Base-by-base conservation (phyloP, 257 asterid genomes). In the Pogostemon cablin region DNA sequence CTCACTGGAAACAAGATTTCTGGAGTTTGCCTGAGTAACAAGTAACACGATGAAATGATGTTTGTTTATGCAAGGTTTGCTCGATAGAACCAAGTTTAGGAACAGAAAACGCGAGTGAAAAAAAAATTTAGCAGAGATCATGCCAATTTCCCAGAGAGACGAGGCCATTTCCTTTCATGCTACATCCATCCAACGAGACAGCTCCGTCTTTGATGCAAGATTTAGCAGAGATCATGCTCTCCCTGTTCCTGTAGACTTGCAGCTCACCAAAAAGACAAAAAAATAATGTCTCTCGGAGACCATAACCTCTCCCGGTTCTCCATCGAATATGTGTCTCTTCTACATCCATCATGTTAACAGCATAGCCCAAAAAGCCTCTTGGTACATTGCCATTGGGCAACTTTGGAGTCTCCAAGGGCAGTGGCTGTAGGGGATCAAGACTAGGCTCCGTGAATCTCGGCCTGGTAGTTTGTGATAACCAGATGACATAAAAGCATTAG, bases 131-230 rank as follows among this genome's bases (percentile, higher is more conserved):
- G n/a, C n/a, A n/a, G n/a, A n/a, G n/a, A n/a, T n/a, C n/a, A n/a
- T n/a, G n/a, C 96, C 89, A 40, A 9, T 49, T 32, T 59, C 88
- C 90, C 15, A 75, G 57, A 61, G 83, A 74, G 48, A 82, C 8
- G 32, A 81, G 52, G 37, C 93, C 90, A 10, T 85, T 84, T 52
- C 88, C 82, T 71, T 70, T 85, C 48, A 83, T 65, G 9, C 88
- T 79, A 8, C 81, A 87, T 12, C 96, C 97, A 73, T 90, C 96
- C 68, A 90, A 64, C 2, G 97, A 90, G 69, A 88, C 75, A 3
- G 88, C 96, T 12, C 81, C 82, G 0, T 66, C 81, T 67, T 71
- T 72, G 37, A 82, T 79, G 79, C 82, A 85, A 12, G 90, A 77
- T 12, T 49, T 55, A 4, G 97, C 93, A 56, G 10, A 65, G 72